Conservation (phyloP, 176 grass and related monocot genomes). For the Pontederia crassipes region DNA sequence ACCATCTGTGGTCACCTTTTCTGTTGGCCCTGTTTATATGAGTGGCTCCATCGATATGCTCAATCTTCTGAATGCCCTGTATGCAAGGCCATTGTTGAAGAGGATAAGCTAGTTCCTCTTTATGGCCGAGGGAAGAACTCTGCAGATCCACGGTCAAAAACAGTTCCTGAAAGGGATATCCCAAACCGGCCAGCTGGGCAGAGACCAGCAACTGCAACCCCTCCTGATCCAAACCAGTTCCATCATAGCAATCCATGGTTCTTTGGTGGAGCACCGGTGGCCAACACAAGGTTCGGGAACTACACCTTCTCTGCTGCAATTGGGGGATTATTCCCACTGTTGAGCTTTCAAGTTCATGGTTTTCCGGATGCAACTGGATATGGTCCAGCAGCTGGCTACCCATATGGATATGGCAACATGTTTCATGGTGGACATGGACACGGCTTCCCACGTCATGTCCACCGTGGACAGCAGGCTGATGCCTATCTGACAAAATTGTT, state of each 20-base stretch:
- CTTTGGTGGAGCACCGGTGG: constrained; percentile 36
- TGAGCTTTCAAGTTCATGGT: constrained; percentile 84
- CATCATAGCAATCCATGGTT: constrained; percentile 45
- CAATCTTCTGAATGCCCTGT: constrained; percentile 82
- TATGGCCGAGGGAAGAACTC: constrained; percentile 87
- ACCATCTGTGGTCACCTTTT: constrained; percentile 90
- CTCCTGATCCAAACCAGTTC: constrained; percentile 42
- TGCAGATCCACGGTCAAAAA: constrained; percentile 67
- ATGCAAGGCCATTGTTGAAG: constrained; percentile 84
- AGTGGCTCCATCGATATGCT: constrained; percentile 64
- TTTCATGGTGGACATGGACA: constrained; percentile 62
- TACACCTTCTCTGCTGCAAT: constrained; percentile 71
- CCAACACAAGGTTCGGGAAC: constrained; percentile 48
- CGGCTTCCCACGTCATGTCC: constrained; percentile 27
- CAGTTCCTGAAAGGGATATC: constrained; percentile 53
- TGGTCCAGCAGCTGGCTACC: constrained; percentile 55
- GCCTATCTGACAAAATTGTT: constrained; percentile 58
- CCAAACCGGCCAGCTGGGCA: constrained; percentile 72
- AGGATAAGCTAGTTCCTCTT: constrained; percentile 83
- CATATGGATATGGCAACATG: constrained; percentile 60
- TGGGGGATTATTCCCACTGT: constrained; percentile 72
- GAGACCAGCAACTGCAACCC: constrained; percentile 63
- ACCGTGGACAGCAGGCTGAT: constrained; percentile 69
- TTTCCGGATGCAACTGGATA: constrained; percentile 56
- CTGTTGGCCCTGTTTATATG: constrained; percentile 91